These are phyloP conservation scores for Nepenthes mirabilis DNA, from an alignment of 148 eudicot genomes.

Conservation along the genomic window DNA sequence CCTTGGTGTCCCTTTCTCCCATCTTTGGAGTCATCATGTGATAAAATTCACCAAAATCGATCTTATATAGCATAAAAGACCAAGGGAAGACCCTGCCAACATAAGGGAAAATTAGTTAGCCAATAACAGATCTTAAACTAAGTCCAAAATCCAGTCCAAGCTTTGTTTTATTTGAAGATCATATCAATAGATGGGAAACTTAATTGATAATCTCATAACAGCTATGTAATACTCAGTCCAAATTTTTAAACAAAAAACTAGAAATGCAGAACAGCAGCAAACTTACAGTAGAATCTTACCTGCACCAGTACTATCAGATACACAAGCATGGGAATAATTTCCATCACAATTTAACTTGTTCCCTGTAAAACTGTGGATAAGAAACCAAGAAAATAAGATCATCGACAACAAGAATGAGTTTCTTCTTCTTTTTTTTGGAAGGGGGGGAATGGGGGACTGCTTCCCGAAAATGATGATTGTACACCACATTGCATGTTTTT, in stretches of 20 bases:
- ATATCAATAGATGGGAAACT: no score
- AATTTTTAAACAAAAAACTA: neutral
- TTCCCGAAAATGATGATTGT: no score
- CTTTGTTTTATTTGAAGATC: no score
- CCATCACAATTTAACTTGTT: conserved; percentile 68
- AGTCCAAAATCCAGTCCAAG: no score
- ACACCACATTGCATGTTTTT: neutral
- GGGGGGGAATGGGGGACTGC: no score
- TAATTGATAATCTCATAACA: neutral
- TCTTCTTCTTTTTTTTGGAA: no score
- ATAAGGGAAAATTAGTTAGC: neutral
- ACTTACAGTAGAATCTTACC: conserved; percentile 5
- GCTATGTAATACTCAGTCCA: neutral
- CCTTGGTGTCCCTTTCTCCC: no score
- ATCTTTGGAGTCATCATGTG: neutral
- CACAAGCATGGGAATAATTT: conserved; percentile 36
- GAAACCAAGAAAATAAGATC: conserved; percentile 7
- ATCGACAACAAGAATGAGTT: no score
- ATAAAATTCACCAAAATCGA: no score
- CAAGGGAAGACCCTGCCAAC: conserved; percentile 51
- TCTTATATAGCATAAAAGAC: no score
- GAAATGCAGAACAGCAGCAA: neutral
- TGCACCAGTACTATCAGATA: conserved; percentile 32
- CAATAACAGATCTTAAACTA: neutral
- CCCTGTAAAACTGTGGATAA: conserved; percentile 62